phyloP scores from a whole-genome alignment of 1,284 basidiomycete genomes.

The Cryptococcus sp. region DNA sequence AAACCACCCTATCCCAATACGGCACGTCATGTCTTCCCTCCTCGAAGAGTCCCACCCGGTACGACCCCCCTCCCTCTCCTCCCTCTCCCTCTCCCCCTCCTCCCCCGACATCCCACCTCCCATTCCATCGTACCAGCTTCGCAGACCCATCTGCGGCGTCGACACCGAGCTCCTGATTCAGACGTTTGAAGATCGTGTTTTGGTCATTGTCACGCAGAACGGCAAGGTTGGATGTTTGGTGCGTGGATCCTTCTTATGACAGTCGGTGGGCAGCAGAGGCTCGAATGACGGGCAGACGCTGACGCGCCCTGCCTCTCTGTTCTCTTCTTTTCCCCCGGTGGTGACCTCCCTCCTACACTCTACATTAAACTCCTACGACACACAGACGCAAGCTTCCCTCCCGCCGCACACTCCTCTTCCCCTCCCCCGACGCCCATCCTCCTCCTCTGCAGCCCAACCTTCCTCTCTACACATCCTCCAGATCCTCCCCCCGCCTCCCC shows the following conservation, averaged over 20 bases:
- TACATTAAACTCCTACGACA: no score
- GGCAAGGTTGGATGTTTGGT: constrained; percentile 84
- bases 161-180: constrained; percentile 74
- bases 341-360: no score
- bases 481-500: constrained; percentile 66
- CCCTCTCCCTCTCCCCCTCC: background rate
- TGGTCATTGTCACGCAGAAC: constrained; percentile 76
- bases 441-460: constrained; percentile 58
- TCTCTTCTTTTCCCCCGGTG: no score
- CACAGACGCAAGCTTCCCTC: constrained; percentile 75
- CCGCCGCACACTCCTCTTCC: constrained; percentile 62
- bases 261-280: background rate
- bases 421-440: constrained; percentile 42
- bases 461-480: constrained; percentile 55
- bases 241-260: constrained; percentile 28
- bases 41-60: constrained; percentile 32
- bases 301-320: no score
- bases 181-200: constrained; percentile 68
- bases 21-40: constrained; percentile 32
- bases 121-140: constrained; percentile 49
- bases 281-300: no score
- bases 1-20: background rate
- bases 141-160: constrained; percentile 57
- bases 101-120: constrained; percentile 15
- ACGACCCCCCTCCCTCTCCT: constrained; percentile 1